phyloP scores from a whole-genome alignment of 2,329 filamentous ascomycete species.

The Colletotrichum neosansevieriae region DNA sequence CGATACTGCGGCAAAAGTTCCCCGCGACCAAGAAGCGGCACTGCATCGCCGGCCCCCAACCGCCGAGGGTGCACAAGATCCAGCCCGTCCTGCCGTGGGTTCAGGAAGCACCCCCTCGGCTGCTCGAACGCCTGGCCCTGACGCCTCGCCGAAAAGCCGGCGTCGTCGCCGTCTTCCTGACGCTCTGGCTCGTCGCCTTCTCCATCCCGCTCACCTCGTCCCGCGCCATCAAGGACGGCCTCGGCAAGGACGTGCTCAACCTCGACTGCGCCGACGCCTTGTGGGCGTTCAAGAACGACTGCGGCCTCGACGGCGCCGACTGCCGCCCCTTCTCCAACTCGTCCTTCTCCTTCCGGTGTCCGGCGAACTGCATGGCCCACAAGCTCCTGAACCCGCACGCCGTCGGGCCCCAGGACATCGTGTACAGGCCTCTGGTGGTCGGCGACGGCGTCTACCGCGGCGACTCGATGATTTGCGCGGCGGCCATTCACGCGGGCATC shows the following conservation, averaged over 20 bases:
- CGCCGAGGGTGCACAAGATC: slow-evolving; percentile 25
- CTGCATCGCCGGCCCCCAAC: slow-evolving; percentile 31
- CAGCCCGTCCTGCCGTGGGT: slow-evolving; percentile 27
- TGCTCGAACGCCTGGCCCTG: slow-evolving; percentile 29
- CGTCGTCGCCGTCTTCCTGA: slow-evolving; percentile 30
- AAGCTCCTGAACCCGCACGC: slow-evolving; percentile 78
- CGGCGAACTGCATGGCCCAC: slow-evolving; percentile 76
- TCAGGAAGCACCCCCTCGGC: slow-evolving; percentile 24
- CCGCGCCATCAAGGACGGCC: slow-evolving; percentile 11
- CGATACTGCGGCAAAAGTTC: slow-evolving; percentile 31
- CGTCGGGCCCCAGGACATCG: slow-evolving; percentile 76
- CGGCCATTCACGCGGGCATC: slow-evolving; percentile 86
- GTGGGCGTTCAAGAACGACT: slow-evolving; percentile 50
- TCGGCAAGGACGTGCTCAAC: slow-evolving; percentile 18
- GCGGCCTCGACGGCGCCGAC: slow-evolving; percentile 78
- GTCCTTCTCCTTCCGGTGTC: slow-evolving; percentile 79
- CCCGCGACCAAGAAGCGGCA: slow-evolving; percentile 26
- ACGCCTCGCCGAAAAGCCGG: slow-evolving; percentile 26
- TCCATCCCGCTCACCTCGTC: slow-evolving; percentile 27
- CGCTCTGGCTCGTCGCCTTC: slow-evolving; percentile 27
- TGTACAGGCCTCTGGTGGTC: slow-evolving; percentile 74
- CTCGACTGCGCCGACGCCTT: slow-evolving; percentile 30
- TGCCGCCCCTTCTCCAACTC: slow-evolving; percentile 81
- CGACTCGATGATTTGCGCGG: slow-evolving; percentile 88
- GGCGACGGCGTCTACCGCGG: slow-evolving; percentile 84